Evolutionary conservation across 345 rosid genomes (phyloP).

Genomic region (Citrus trifoliata): DNA sequence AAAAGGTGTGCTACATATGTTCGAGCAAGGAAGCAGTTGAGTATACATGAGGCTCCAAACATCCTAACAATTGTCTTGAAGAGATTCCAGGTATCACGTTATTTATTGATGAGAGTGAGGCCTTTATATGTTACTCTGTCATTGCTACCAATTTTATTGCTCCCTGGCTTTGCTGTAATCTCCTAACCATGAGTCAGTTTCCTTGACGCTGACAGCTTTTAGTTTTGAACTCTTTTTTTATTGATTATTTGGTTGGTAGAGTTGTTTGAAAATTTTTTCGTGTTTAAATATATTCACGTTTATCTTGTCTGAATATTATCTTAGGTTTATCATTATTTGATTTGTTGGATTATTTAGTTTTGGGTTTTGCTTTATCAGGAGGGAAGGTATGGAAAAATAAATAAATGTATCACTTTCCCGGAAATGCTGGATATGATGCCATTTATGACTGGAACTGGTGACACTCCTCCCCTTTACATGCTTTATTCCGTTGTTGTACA

Average conservation of each 20-base stretch:
- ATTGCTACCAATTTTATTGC: background rate
- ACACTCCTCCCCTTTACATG: constrained; percentile 72
- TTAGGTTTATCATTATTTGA: background rate
- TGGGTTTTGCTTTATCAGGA: constrained; percentile 45
- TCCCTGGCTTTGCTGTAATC: background rate
- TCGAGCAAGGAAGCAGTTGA: constrained; percentile 71
- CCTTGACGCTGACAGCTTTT: background rate
- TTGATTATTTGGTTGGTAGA: background rate
- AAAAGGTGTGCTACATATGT: constrained; percentile 79
- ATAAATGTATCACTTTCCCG: constrained; percentile 74
- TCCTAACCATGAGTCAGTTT: background rate
- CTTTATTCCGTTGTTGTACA: constrained; percentile 84
- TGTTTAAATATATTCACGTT: background rate
- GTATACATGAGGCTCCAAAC: constrained; percentile 83
- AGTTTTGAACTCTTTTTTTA: background rate
- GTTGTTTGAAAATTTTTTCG: background rate
- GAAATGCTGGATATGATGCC: constrained; percentile 85
- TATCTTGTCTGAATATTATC: background rate
- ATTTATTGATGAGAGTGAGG: background rate
- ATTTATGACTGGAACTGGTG: constrained; percentile 66
- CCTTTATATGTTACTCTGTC: background rate
- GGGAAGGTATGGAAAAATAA: constrained; percentile 75
- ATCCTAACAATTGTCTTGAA: constrained; percentile 83
- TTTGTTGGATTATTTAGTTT: background rate
- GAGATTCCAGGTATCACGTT: constrained; percentile 68